Percentiles rank a stretch among this genome's conserved stretches.
Conservation (phyloP, 805 yeast species). For the Saccharomycopsis fibuligera region DNA sequence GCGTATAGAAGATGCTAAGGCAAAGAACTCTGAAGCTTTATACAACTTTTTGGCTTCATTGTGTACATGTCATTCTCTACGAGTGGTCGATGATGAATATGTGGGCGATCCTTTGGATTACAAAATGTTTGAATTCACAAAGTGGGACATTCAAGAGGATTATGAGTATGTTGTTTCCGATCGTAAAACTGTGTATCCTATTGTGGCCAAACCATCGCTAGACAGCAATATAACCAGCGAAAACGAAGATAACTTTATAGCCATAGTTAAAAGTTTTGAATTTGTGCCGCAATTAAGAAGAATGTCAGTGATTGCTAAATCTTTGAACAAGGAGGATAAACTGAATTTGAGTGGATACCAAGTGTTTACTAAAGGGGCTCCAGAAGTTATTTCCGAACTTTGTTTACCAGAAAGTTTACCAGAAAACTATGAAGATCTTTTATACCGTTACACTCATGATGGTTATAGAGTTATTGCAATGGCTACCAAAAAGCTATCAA, state of each 20-base stretch:
- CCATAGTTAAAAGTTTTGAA: constrained; percentile 58
- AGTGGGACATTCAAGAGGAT: constrained; percentile 71
- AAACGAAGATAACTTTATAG: constrained; percentile 28
- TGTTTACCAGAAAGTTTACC: constrained; percentile 75
- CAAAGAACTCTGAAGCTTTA: constrained; percentile 7
- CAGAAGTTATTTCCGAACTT: constrained; percentile 80
- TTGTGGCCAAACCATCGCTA: constrained; percentile 39
- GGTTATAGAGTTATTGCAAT: constrained; percentile 96
- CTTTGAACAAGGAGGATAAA: constrained; percentile 28
- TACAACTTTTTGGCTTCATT: constrained; percentile 33
- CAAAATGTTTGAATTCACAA: constrained; percentile 89
- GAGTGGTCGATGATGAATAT: constrained; percentile 68
- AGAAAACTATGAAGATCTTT: constrained; percentile 57
- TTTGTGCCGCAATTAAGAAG: constrained; percentile 80
- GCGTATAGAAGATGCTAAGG: background rate
- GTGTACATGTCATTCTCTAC: constrained; percentile 78
- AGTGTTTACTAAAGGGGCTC: constrained; percentile 90
- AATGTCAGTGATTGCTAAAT: constrained; percentile 76
- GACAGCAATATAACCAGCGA: constrained; percentile 20
- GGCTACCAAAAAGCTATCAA: constrained; percentile 54
- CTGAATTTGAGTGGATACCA: constrained; percentile 32
- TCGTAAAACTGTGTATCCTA: constrained; percentile 39
- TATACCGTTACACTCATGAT: constrained; percentile 82
- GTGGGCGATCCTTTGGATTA: constrained; percentile 92
- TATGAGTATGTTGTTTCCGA: constrained; percentile 37